Evolutionary conservation across 1,284 basidiomycete species (phyloP).

Genomic region (Meira miltonrushii): DNA sequence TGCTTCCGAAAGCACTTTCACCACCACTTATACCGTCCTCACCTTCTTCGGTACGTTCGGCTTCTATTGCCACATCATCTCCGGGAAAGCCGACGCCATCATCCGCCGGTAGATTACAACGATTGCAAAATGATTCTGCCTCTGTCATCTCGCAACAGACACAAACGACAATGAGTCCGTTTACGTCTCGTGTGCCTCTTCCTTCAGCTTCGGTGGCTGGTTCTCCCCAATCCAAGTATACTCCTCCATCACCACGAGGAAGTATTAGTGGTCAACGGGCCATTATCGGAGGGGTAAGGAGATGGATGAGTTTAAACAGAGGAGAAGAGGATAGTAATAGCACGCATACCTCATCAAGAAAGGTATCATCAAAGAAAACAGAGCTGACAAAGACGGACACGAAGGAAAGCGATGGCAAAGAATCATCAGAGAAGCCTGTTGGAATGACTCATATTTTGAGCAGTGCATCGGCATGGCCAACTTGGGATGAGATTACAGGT

Average conservation of each 20-base stretch:
- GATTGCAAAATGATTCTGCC: not conserved
- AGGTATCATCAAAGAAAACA: not conserved
- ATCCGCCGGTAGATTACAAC: no score
- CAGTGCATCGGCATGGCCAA: slow-evolving; percentile 3
- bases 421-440: slow-evolving; percentile 4
- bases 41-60: not conserved
- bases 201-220: slow-evolving; percentile 1
- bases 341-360: slow-evolving; percentile 5
- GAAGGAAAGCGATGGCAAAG: slow-evolving; percentile 7
- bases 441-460: not conserved
- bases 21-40: not conserved
- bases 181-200: slow-evolving; percentile 11
- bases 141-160: not conserved
- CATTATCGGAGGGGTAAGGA: slow-evolving; percentile 35
- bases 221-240: not conserved
- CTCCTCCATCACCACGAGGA: slow-evolving; percentile 7
- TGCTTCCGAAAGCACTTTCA: slow-evolving; percentile 2
- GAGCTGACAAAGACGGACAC: slow-evolving; percentile 9
- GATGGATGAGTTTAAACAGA: slow-evolving; percentile 42
- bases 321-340: slow-evolving; percentile 9
- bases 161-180: slow-evolving; percentile 12
- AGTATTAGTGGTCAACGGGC: slow-evolving; percentile 16
- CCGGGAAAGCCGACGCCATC: not conserved
- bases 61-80: not conserved
- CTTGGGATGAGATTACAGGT: not conserved